Evolutionary conservation across 768 basidiomycete species (phyloP).

Genomic region (Termitomyces sp.): DNA sequence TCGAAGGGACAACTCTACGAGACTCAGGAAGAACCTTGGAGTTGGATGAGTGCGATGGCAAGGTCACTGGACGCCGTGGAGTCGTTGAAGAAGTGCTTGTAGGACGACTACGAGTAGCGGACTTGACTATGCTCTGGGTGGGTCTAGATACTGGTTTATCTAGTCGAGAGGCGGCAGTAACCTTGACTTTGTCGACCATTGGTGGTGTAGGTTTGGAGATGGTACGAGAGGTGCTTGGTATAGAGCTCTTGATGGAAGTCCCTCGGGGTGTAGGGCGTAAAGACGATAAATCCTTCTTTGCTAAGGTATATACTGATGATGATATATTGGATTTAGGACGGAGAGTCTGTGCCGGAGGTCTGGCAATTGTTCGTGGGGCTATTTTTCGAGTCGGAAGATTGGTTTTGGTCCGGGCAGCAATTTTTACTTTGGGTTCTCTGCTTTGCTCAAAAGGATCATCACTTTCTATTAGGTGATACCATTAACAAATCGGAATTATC

Average conservation of each 20-base stretch:
- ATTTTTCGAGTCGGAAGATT: neutral
- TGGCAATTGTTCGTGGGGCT: neutral
- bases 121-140: neutral
- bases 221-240: neutral
- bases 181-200: neutral
- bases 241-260: neutral
- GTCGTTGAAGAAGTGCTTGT: neutral
- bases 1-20: neutral
- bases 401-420: neutral
- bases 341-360: neutral
- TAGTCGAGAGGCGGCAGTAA: neutral
- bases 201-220: neutral
- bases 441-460: slow-evolving; percentile 24
- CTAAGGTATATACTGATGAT: neutral
- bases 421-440: neutral
- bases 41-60: slow-evolving; percentile 7
- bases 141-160: neutral
- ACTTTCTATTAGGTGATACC: slow-evolving; percentile 11
- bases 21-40: neutral
- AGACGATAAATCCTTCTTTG: neutral
- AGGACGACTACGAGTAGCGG: slow-evolving; percentile 3
- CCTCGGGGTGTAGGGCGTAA: neutral
- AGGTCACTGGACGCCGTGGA: slow-evolving; percentile 7
- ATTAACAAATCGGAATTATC: neutral
- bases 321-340: neutral